These are phyloP conservation scores for Paraleonurus japonicus DNA, from an alignment of 257 asterid species.

Conservation along the genomic window DNA sequence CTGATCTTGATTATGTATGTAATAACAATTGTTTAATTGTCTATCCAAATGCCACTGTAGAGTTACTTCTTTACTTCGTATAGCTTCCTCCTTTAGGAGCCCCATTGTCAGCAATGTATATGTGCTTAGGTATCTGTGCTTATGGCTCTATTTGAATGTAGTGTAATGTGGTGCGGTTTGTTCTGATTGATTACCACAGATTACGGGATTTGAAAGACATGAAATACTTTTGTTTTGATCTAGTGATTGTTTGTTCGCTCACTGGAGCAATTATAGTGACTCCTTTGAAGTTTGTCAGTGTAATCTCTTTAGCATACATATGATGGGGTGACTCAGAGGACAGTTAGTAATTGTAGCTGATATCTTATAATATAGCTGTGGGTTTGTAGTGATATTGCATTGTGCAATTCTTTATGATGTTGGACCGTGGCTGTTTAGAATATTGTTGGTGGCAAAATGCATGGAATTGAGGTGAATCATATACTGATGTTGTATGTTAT, in stretches of 20 bases:
- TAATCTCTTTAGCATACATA: neutral
- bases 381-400: slow-evolving; percentile 10
- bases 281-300: neutral
- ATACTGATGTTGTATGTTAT: neutral
- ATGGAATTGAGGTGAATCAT: neutral
- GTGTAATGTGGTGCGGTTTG: neutral
- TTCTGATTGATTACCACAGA: slow-evolving; percentile 1
- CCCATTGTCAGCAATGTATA: neutral
- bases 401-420: neutral
- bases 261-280: neutral
- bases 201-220: neutral
- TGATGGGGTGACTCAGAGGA: neutral
- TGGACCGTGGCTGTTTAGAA: neutral
- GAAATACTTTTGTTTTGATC: neutral
- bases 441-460: neutral
- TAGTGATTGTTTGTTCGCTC: slow-evolving; percentile 16
- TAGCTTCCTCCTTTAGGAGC: neutral
- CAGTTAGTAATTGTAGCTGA: slow-evolving; percentile 9
- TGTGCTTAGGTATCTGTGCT: neutral
- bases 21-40: neutral
- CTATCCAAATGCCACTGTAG: neutral
- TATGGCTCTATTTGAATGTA: neutral
- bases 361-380: neutral
- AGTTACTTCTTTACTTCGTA: neutral
- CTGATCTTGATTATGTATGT: neutral